These are phyloP conservation scores for Colletotrichum truncatum DNA, from an alignment of 2,329 filamentous ascomycete genomes.

Conservation along the genomic window DNA sequence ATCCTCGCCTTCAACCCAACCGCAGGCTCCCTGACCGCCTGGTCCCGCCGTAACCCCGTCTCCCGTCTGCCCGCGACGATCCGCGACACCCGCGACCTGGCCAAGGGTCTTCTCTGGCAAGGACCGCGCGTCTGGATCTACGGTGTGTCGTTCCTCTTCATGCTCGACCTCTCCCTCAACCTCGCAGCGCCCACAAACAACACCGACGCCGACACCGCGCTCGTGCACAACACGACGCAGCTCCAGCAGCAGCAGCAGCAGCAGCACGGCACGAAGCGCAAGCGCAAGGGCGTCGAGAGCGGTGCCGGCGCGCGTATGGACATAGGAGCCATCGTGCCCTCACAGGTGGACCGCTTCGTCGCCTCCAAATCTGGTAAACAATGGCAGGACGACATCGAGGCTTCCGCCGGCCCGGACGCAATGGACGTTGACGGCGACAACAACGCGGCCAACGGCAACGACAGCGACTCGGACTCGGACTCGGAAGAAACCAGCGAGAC, in stretches of 20 bases:
- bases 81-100: slow-evolving; percentile 77
- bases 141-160: slow-evolving; percentile 85
- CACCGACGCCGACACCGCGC: slow-evolving; percentile 23
- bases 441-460: slow-evolving; percentile 48
- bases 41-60: slow-evolving; percentile 87
- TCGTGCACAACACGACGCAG: slow-evolving; percentile 12
- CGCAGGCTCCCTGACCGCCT: slow-evolving; percentile 81
- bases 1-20: slow-evolving; percentile 83
- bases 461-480: slow-evolving; percentile 3
- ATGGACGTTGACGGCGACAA: slow-evolving; percentile 37
- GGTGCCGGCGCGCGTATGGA: slow-evolving; percentile 65
- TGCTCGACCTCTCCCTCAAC: slow-evolving; percentile 86
- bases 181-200: slow-evolving; percentile 53
- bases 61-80: slow-evolving; percentile 79
- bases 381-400: slow-evolving; percentile 39
- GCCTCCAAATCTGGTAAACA: slow-evolving; percentile 47
- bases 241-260: slow-evolving; percentile 11
- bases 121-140: slow-evolving; percentile 85
- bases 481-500: slow-evolving; percentile 48
- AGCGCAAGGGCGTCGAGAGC: slow-evolving; percentile 56
- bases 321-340: slow-evolving; percentile 53
- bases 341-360: slow-evolving; percentile 44
- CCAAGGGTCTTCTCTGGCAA: slow-evolving; percentile 89
- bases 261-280: slow-evolving; percentile 58
- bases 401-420: slow-evolving; percentile 46